Conservation (phyloP, 2,329 filamentous ascomycete species). For the Pyricularia grisea region DNA sequence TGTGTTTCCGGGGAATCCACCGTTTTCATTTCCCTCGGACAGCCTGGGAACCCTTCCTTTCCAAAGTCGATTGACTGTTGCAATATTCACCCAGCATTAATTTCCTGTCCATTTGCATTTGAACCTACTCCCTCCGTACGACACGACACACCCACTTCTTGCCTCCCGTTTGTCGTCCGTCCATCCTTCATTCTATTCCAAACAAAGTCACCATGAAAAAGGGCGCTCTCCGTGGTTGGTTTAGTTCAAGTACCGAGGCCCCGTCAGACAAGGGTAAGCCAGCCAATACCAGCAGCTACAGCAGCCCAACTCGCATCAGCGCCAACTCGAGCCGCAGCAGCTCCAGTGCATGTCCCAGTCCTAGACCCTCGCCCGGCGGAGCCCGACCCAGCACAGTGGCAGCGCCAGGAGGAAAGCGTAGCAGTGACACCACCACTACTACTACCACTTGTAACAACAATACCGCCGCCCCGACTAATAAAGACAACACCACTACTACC, state of each 20-base stretch:
- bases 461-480: neutral
- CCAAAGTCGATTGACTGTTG: neutral
- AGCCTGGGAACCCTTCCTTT: neutral
- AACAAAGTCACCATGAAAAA: neutral
- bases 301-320: conserved; percentile 1
- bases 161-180: neutral
- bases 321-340: conserved; percentile 5
- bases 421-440: neutral
- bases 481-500: neutral
- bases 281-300: conserved; percentile 1
- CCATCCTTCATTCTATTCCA: neutral
- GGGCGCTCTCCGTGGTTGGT: conserved; percentile 7
- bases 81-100: neutral
- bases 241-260: conserved; percentile 12
- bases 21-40: neutral
- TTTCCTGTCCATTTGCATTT: neutral
- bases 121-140: neutral
- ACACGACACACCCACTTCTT: neutral
- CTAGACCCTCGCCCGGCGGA: conserved; percentile 1
- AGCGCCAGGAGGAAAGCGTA: conserved; percentile 4
- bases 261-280: conserved; percentile 5
- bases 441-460: neutral
- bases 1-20: neutral
- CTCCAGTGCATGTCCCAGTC: conserved; percentile 4
- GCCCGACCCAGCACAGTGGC: conserved; percentile 9